A percentile compares a stretch with the other conserved stretches of the same genome.
phyloP scores from a whole-genome alignment of 2,329 filamentous ascomycete species.

The Nemania sp. region DNA sequence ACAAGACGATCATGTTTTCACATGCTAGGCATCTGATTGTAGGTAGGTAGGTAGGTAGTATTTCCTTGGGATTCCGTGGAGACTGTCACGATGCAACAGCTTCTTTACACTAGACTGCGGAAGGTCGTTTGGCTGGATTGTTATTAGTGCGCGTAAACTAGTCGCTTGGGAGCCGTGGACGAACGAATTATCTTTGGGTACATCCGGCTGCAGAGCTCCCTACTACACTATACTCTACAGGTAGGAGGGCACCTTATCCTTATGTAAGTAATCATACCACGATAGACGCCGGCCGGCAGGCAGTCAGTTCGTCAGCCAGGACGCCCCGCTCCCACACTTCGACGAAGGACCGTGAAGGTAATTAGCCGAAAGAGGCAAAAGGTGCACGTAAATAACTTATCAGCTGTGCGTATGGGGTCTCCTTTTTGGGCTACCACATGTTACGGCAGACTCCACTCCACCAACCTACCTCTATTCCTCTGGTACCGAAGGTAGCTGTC shows the following conservation, averaged over 20 bases:
- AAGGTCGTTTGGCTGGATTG: background rate
- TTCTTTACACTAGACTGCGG: too few species aligned
- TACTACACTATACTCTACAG: background rate
- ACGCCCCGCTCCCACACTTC: background rate
- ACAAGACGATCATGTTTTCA: conserved; percentile 7
- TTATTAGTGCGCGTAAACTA: background rate
- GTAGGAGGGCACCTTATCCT: too few species aligned
- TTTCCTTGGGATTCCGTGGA: too few species aligned
- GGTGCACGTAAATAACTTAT: background rate
- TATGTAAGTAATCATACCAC: background rate
- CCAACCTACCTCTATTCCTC: background rate
- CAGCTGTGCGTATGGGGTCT: background rate
- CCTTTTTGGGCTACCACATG: background rate
- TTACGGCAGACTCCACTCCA: background rate
- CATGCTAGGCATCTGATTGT: conserved; percentile 10
- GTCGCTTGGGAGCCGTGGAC: background rate
- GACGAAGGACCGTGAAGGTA: background rate
- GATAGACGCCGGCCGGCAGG: conserved; percentile 3
- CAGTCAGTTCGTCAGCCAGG: background rate
- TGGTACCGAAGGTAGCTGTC: background rate
- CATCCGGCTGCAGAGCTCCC: background rate
- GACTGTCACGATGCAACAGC: too few species aligned
- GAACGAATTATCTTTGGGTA: background rate
- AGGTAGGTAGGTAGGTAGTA: background rate
- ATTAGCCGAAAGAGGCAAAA: conserved; percentile 15